A percentile compares a stretch with the other conserved stretches of the same genome.
phyloP scores from a whole-genome alignment of 2,329 filamentous ascomycete genomes.

The Alternaria angustiovoidea region DNA sequence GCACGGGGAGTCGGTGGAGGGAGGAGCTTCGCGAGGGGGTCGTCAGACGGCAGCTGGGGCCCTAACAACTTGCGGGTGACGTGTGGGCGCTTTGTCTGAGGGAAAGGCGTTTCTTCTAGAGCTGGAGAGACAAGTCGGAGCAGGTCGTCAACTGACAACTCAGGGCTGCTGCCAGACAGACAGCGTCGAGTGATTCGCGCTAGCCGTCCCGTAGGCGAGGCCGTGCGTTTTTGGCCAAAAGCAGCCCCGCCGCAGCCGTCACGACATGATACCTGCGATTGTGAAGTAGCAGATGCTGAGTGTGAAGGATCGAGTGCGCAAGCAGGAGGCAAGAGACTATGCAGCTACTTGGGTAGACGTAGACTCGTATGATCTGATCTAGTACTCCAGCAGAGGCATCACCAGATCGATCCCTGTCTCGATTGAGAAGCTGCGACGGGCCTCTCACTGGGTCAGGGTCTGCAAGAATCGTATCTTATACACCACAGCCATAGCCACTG shows the following conservation, averaged over 20 bases:
- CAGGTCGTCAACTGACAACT: constrained; percentile 32
- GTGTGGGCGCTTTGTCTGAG: constrained; percentile 21
- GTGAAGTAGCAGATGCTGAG: neutral
- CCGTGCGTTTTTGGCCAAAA: constrained; percentile 23
- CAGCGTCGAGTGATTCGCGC: constrained; percentile 31
- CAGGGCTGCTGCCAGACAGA: constrained; percentile 30
- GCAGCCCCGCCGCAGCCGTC: constrained; percentile 14
- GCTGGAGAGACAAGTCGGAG: constrained; percentile 28
- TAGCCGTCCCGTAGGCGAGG: constrained; percentile 28
- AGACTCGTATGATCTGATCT: constrained; percentile 6
- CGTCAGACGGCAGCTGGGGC: constrained; percentile 32
- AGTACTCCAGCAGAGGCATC: neutral
- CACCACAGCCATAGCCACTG: too few relatives aligned
- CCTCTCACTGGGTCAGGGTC: neutral
- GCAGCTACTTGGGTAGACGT: neutral
- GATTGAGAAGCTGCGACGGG: constrained; percentile 3
- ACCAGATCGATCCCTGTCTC: constrained; percentile 17
- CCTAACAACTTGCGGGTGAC: constrained; percentile 29
- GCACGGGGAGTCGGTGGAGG: constrained; percentile 35
- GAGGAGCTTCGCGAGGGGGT: constrained; percentile 32
- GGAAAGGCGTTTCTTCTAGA: constrained; percentile 16
- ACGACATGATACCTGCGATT: constrained; percentile 9
- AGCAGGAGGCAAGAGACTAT: neutral
- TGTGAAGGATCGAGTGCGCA: neutral
- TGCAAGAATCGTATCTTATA: neutral